A percentile compares a stretch with the other conserved stretches of the same genome.
Conservation (phyloP, 2,329 filamentous ascomycete genomes). For the Colletotrichum somersetense region DNA sequence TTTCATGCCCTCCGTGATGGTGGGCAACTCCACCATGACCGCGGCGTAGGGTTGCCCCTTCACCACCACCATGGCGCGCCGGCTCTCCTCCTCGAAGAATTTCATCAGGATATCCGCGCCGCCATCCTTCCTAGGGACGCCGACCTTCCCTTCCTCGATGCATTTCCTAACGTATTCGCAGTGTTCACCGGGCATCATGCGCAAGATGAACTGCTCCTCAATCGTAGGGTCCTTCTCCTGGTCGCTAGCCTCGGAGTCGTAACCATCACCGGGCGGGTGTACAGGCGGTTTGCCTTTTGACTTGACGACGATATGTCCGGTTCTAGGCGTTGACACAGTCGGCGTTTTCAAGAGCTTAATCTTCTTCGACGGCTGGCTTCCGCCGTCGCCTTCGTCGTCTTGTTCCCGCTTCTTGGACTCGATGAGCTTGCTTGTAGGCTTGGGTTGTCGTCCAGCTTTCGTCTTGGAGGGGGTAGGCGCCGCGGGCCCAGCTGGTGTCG, state of each 20-base stretch:
- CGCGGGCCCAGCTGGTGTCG: slow-evolving; percentile 51
- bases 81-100: slow-evolving; percentile 80
- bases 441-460: slow-evolving; percentile 71
- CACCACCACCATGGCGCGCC: slow-evolving; percentile 79
- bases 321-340: slow-evolving; percentile 46
- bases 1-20: slow-evolving; percentile 91
- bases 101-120: slow-evolving; percentile 85
- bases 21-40: slow-evolving; percentile 84
- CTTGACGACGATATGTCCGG: slow-evolving; percentile 63
- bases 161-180: slow-evolving; percentile 84
- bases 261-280: slow-evolving; percentile 85
- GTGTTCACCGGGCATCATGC: slow-evolving; percentile 88
- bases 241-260: slow-evolving; percentile 96
- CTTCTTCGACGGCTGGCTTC: slow-evolving; percentile 60
- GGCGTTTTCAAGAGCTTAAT: slow-evolving; percentile 64
- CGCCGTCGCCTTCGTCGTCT: slow-evolving; percentile 64
- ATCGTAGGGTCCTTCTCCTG: slow-evolving; percentile 88
- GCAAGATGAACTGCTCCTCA: slow-evolving; percentile 89
- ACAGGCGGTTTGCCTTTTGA: slow-evolving; percentile 76
- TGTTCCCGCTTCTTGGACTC: slow-evolving; percentile 73
- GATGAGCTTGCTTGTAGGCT: slow-evolving; percentile 69
- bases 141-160: slow-evolving; percentile 83
- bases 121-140: slow-evolving; percentile 70
- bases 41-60: slow-evolving; percentile 80
- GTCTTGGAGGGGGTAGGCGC: slow-evolving; percentile 59